phyloP scores from a whole-genome alignment of 1,139 yeast genomes.

The Magnusiomyces paraingens region DNA sequence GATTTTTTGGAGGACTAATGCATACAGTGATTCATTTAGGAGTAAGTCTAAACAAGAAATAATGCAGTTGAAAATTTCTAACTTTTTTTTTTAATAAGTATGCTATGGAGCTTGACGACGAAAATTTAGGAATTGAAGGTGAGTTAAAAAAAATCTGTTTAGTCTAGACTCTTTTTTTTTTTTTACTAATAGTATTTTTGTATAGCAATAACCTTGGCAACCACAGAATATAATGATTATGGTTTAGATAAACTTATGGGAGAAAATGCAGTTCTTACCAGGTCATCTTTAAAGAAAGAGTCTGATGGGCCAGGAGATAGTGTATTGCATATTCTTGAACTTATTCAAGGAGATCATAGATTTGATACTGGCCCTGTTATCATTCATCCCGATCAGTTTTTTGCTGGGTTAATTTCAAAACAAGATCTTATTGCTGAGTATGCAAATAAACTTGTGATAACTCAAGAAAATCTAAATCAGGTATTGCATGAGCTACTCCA shows the following conservation, averaged over 20 bases:
- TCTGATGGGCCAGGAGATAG: neutral
- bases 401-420: neutral
- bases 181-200: too few relatives aligned
- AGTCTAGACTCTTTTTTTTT: too few relatives aligned
- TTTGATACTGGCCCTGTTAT: neutral
- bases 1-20: conserved; percentile 25
- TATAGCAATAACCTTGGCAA: neutral
- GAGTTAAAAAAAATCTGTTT: neutral
- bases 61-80: neutral
- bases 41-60: neutral
- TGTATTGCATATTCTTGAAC: neutral
- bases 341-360: neutral
- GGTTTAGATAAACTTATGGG: neutral
- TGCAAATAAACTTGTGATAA: neutral
- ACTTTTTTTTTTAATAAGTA: conserved; percentile 15
- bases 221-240: neutral
- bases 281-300: neutral
- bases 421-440: neutral
- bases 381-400: neutral
- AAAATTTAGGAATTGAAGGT: conserved; percentile 29
- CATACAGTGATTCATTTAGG: conserved; percentile 34
- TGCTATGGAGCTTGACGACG: conserved; percentile 30
- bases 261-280: neutral
- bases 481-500: neutral
- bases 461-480: neutral